These are phyloP conservation scores for Litsea cubeba DNA, from an alignment of 164 flowering plant genomes.

Conservation along the genomic window DNA sequence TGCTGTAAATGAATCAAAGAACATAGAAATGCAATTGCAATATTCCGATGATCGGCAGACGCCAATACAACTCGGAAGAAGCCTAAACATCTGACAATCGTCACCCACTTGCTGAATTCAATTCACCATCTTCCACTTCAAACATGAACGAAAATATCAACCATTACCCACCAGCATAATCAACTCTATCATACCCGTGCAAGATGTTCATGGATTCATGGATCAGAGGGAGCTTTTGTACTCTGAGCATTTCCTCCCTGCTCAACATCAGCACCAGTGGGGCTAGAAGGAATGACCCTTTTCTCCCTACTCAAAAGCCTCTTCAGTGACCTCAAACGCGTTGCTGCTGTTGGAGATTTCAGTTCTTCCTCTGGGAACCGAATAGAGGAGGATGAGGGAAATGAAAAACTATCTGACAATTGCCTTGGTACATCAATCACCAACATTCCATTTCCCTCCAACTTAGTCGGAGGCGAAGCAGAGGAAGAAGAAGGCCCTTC, in stretches of 20 bases:
- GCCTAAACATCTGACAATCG: background rate
- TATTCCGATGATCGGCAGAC: background rate
- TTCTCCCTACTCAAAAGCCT: constrained; percentile 20
- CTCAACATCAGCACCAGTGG: constrained; percentile 12
- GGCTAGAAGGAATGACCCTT: constrained; percentile 11
- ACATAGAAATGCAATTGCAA: background rate
- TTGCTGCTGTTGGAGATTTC: background rate
- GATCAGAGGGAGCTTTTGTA: background rate
- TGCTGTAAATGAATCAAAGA: constrained; percentile 6
- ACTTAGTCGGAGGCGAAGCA: background rate
- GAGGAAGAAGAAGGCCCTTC: constrained; percentile 4
- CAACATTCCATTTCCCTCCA: constrained; percentile 2
- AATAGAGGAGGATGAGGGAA: constrained; percentile 27
- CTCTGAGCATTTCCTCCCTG: constrained; percentile 13
- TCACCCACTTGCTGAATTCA: background rate
- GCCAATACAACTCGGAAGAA: constrained; percentile 2
- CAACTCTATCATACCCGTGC: too few relatives aligned
- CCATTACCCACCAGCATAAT: background rate
- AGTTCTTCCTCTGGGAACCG: constrained; percentile 26
- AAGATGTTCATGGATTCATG: constrained; percentile 1
- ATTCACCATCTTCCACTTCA: background rate
- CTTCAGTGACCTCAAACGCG: constrained; percentile 12
- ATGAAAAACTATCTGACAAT: constrained; percentile 9
- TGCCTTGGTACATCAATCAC: constrained; percentile 10
- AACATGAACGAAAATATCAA: background rate